Base-by-base conservation (phyloP, 352 stramenopile genomes). In the Phytopythium montanum region DNA sequence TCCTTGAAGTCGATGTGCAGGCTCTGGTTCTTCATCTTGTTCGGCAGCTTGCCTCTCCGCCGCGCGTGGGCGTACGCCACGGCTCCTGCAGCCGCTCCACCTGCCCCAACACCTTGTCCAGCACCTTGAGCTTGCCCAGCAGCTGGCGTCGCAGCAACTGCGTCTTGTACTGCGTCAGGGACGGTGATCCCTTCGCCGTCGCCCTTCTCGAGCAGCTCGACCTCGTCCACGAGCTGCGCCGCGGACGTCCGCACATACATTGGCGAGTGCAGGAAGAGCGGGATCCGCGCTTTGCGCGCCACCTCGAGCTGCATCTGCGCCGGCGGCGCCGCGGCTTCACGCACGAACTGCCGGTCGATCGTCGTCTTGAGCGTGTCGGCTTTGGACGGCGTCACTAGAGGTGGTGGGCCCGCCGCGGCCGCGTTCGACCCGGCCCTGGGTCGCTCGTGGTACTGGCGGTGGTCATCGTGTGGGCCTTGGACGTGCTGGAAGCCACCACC, bases 251-350 rank as follows among this genome's bases (percentile, higher is more conserved):
- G 88, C 21, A 93, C 84, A 66, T 93, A 92, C 83, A 95, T 91
- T 10, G 85, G 85, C 28, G 85, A 93, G 65, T 95, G 85, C 48
- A 95, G 54, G 63, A 95, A 95, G 13, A 95, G 59, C 41, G 85
- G 85, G 25, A 95, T 95, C 1, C 84, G 75, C 28, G 85, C 85
- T 60, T 93, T 92, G 8, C 82, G 76, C 10, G 85, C 85, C 2
- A 95, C 82, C 44, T 95, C 83, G 3, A 95, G 71, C 62, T 95
- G 85, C 85, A 95, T 95, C 59, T 95, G 85, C 29, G 85, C 85
- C 0, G 85, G 85, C 23, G 85, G 85, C 26, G 85, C 72, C 10
- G 90, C 78, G 0, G 69, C 66, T 48, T 87, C 67, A 16, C 79
- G 75, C 46, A 89, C 81, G 59, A 92, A 92, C 55, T 87, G 81